phyloP scores from a whole-genome alignment of 495 filamentous ascomycete species.

The Penicillium odoratum region DNA sequence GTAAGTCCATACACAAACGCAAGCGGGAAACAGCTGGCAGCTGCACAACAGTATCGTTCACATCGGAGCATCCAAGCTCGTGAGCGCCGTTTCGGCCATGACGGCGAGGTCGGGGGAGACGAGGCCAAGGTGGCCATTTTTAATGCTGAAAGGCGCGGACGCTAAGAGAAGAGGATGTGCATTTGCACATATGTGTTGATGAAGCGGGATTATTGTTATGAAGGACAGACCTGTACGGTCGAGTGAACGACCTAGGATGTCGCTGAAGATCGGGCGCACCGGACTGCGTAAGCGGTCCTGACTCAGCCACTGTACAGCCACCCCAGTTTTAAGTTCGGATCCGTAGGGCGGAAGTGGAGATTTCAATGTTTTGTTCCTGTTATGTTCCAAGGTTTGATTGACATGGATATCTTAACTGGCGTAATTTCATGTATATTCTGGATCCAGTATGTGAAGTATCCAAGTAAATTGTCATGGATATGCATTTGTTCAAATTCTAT shows the following conservation, averaged over 20 bases:
- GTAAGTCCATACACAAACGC: constrained; percentile 85
- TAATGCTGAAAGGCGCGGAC: constrained; percentile 14
- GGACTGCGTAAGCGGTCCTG: constrained; percentile 15
- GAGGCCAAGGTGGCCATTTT: constrained; percentile 45
- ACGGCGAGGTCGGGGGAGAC: constrained; percentile 47
- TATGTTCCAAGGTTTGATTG: too few relatives aligned
- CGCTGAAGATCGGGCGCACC: not conserved
- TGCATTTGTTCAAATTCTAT: constrained; percentile 6
- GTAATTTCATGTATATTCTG: too few relatives aligned
- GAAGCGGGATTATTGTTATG: not conserved
- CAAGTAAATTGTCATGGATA: not conserved
- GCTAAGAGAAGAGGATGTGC: constrained; percentile 4
- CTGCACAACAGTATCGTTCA: constrained; percentile 81
- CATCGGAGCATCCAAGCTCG: constrained; percentile 68
- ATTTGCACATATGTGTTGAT: constrained; percentile 1
- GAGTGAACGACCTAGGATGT: not conserved
- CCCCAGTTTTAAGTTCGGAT: constrained; percentile 11
- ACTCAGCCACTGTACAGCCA: constrained; percentile 22
- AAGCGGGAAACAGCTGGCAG: constrained; percentile 82
- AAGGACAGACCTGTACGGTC: constrained; percentile 13
- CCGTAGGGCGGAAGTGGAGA: not conserved
- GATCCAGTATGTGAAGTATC: not conserved
- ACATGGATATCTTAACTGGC: too few relatives aligned
- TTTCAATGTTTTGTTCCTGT: not conserved
- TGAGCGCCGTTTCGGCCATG: constrained; percentile 50